phyloP scores from a whole-genome alignment of 345 rosid species.

The Salix arbutifolia region DNA sequence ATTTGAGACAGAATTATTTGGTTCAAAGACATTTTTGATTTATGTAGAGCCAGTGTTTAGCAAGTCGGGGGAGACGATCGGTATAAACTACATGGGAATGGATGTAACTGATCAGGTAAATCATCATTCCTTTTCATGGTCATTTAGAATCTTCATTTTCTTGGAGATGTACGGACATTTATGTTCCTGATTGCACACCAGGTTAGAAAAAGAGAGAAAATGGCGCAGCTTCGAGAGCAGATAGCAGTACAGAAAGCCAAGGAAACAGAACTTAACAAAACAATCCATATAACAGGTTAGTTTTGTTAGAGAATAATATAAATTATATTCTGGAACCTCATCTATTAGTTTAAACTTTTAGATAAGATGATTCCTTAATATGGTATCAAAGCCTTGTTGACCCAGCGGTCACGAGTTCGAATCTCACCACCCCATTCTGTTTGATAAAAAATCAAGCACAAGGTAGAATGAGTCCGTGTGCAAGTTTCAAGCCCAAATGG shows the following conservation, averaged over 20 bases:
- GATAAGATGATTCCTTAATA: no score
- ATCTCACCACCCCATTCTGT: no score
- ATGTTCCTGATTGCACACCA: slow-evolving; percentile 24
- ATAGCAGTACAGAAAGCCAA: slow-evolving; percentile 94
- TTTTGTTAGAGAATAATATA: no score
- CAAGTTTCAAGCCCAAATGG: no score
- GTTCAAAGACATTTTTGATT: slow-evolving; percentile 80
- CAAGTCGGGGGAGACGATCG: slow-evolving; percentile 81
- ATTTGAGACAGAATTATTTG: slow-evolving; percentile 78
- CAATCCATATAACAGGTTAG: slow-evolving; percentile 92
- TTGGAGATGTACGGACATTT: slow-evolving; percentile 4
- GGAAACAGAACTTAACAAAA: slow-evolving; percentile 89
- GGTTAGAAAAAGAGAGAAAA: slow-evolving; percentile 82
- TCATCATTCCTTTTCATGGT: not conserved
- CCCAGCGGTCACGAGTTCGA: no score
- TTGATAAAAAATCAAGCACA: no score
- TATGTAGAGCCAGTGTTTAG: slow-evolving; percentile 87
- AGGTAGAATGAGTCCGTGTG: no score
- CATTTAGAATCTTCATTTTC: not conserved
- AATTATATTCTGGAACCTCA: no score
- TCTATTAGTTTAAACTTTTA: no score
- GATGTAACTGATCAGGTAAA: slow-evolving; percentile 91
- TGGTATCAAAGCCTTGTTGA: no score
- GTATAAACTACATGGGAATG: slow-evolving; percentile 96
- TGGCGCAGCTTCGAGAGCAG: slow-evolving; percentile 86